Percentiles rank a stretch among this genome's conserved stretches.
These are phyloP conservation scores for Phanerochaete carnosa DNA, from an alignment of 768 basidiomycete genomes.

Conservation along the genomic window DNA sequence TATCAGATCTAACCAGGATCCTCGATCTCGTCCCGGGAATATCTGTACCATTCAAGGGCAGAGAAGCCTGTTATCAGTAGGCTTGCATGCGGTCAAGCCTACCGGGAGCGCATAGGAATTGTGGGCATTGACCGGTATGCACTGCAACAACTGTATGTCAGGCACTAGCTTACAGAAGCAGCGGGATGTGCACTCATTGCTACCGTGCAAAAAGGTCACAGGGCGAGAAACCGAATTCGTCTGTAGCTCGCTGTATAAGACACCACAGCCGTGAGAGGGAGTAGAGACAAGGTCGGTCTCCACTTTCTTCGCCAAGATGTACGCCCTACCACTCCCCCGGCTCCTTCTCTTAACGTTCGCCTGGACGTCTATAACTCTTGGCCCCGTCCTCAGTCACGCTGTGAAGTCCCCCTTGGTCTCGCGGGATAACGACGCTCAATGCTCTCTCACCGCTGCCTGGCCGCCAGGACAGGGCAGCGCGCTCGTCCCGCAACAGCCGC, in stretches of 20 bases:
- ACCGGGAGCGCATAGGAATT: background rate
- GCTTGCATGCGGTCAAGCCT: background rate
- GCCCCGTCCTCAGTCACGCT: background rate
- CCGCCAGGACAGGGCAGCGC: constrained; percentile 45
- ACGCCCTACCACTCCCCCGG: background rate
- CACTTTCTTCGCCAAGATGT: background rate
- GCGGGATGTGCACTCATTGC: background rate
- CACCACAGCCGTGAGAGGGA: background rate
- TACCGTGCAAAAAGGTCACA: background rate
- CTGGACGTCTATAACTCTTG: constrained; percentile 4
- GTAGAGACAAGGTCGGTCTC: background rate
- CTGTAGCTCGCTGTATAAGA: background rate
- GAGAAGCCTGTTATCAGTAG: constrained; percentile 2
- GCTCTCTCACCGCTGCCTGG: constrained; percentile 34
- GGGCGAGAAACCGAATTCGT: background rate
- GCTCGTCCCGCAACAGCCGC: constrained; percentile 40
- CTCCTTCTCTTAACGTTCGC: background rate
- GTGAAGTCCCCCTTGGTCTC: background rate
- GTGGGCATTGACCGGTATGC: background rate
- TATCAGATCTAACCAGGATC: background rate
- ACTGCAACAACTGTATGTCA: background rate
- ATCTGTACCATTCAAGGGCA: background rate
- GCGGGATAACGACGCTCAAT: constrained; percentile 14
- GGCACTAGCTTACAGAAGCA: background rate
- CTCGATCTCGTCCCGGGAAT: background rate